Percentiles rank a stretch among this genome's conserved stretches.
These are phyloP conservation scores for Microstegium vimineum DNA, from an alignment of 176 grass and related monocot genomes.

Conservation along the genomic window DNA sequence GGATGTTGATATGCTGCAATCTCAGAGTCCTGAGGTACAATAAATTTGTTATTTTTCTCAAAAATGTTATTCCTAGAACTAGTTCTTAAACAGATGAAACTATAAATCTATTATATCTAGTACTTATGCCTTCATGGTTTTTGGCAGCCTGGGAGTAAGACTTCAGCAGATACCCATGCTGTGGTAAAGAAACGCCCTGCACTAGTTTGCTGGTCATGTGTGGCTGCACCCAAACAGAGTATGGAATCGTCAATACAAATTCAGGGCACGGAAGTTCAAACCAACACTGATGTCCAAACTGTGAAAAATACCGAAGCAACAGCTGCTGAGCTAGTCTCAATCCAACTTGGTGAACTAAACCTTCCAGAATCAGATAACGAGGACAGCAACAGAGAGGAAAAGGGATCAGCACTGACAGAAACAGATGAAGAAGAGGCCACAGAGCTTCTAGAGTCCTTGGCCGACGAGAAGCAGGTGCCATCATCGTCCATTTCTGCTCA, in stretches of 20 bases:
- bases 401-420: neutral
- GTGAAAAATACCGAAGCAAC: neutral
- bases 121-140: neutral
- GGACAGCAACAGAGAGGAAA: conserved; percentile 10
- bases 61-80: conserved; percentile 14
- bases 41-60: neutral
- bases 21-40: conserved; percentile 39
- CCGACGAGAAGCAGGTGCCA: neutral
- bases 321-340: neutral
- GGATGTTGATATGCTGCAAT: conserved; percentile 52
- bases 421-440: neutral
- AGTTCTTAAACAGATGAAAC: neutral
- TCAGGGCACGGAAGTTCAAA: conserved; percentile 23
- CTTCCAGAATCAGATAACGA: conserved; percentile 30
- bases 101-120: neutral
- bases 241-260: conserved; percentile 7
- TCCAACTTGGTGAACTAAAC: conserved; percentile 19
- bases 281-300: neutral
- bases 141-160: conserved; percentile 31
- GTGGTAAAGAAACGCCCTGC: conserved; percentile 31
- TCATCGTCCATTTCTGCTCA: conserved; percentile 13
- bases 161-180: conserved; percentile 9
- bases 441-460: conserved; percentile 26
- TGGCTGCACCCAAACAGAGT: conserved; percentile 15
- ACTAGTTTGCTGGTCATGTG: conserved; percentile 50